Conservation (phyloP, 164 flowering plant species). For the Echeveria elegans region DNA sequence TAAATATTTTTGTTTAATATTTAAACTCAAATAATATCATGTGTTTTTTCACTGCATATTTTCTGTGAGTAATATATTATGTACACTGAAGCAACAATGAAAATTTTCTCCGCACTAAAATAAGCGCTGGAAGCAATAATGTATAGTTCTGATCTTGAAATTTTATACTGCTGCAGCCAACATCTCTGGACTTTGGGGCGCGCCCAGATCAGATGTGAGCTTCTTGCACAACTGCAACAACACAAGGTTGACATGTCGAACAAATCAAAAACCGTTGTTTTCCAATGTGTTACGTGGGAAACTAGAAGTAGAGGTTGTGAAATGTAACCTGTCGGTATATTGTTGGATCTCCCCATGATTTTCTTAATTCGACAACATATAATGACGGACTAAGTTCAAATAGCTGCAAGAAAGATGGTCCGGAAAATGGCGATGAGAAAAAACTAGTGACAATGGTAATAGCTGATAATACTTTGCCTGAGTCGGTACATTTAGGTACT, state of each 20-base stretch:
- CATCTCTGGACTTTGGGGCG: constrained; percentile 32
- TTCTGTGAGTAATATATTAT: background rate
- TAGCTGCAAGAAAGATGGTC: constrained; percentile 34
- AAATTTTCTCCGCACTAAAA: background rate
- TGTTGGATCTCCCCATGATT: constrained; percentile 66
- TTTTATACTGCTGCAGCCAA: constrained; percentile 20
- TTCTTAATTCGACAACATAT: constrained; percentile 81
- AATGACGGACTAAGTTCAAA: constrained; percentile 75
- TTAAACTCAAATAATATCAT: no score
- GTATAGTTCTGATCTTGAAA: background rate
- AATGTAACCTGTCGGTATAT: constrained; percentile 65
- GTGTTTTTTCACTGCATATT: no score
- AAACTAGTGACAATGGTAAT: no score
- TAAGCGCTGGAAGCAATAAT: background rate
- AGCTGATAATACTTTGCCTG: background rate
- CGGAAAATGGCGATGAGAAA: background rate
- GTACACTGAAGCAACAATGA: background rate
- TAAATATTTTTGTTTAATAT: no score
- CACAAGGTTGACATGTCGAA: background rate
- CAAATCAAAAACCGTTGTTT: no score
- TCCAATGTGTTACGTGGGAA: no score
- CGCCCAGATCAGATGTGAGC: constrained; percentile 56
- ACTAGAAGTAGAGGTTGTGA: background rate
- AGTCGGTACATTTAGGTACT: background rate
- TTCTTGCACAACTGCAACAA: constrained; percentile 63